Percentiles rank a stretch among this genome's conserved stretches.
These are phyloP conservation scores for Moesziomyces antarcticus DNA, from an alignment of 1,284 basidiomycete species.

Conservation along the genomic window DNA sequence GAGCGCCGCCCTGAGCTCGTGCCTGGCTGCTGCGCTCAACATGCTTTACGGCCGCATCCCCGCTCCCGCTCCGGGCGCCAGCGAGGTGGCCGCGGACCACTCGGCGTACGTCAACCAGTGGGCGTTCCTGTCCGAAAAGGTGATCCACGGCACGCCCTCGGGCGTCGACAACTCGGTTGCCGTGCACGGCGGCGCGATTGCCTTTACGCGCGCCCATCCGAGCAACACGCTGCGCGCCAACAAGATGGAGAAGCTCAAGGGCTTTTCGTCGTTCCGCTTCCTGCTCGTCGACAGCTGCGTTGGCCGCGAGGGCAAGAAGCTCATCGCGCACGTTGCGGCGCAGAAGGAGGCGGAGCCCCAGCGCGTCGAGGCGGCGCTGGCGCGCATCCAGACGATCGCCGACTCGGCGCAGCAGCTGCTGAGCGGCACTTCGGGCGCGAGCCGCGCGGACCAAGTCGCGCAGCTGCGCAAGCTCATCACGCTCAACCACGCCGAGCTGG, in stretches of 20 bases:
- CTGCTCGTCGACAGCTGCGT: conserved; percentile 92
- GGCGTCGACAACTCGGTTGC: conserved; percentile 97
- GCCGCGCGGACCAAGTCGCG: conserved; percentile 27
- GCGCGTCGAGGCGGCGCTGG: conserved; percentile 47
- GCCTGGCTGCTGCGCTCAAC: conserved; percentile 83
- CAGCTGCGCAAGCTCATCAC: conserved; percentile 72
- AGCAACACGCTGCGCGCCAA: conserved; percentile 72
- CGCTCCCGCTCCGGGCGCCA: conserved; percentile 63
- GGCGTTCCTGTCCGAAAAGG: conserved; percentile 95
- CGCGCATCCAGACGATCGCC: conserved; percentile 47
- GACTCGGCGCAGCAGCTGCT: conserved; percentile 56
- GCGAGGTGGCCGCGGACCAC: conserved; percentile 57
- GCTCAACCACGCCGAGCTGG: conserved; percentile 88
- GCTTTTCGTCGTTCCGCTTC: conserved; percentile 76
- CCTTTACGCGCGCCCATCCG: conserved; percentile 85
- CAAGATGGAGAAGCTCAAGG: conserved; percentile 85
- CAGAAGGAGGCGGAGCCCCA: conserved; percentile 76
- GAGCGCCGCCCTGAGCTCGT: conserved; percentile 92
- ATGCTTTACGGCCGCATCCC: conserved; percentile 72
- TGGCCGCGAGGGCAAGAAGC: conserved; percentile 89
- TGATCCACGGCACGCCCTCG: conserved; percentile 95
- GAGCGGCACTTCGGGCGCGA: conserved; percentile 18
- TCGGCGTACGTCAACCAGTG: conserved; percentile 88
- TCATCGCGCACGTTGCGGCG: conserved; percentile 86
- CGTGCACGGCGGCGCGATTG: conserved; percentile 90